Evolutionary conservation across 805 yeast genomes (phyloP).

Genomic region (Metschnikowia vanudenii): DNA sequence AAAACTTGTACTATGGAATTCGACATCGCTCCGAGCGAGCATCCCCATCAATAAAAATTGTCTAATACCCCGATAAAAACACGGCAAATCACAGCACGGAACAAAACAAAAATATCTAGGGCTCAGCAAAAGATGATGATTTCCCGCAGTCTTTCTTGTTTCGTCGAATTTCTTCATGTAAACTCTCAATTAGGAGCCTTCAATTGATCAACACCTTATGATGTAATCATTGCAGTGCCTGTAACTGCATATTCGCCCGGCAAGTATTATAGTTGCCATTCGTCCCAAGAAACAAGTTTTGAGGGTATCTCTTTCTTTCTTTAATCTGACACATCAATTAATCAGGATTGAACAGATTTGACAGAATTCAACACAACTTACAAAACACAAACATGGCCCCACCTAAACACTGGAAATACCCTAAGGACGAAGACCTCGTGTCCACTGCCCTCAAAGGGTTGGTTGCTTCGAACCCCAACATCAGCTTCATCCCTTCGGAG

Average conservation of each 20-base stretch:
- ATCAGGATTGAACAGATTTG: not conserved
- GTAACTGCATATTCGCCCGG: conserved; percentile 12
- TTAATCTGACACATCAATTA: not conserved
- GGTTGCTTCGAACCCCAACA: conserved; percentile 52
- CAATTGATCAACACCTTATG: not conserved
- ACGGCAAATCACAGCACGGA: too few relatives aligned
- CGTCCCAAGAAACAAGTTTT: not conserved
- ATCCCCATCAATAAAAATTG: too few relatives aligned
- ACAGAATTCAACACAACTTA: too few relatives aligned
- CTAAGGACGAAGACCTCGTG: conserved; percentile 43
- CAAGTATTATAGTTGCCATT: conserved; percentile 1
- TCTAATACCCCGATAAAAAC: too few relatives aligned
- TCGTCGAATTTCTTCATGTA: too few relatives aligned
- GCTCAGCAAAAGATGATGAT: too few relatives aligned
- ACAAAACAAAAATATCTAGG: too few relatives aligned
- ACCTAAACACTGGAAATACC: conserved; percentile 51
- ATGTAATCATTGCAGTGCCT: conserved; percentile 1
- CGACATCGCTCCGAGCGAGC: too few relatives aligned
- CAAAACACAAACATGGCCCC: conserved; percentile 9
- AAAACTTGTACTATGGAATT: too few relatives aligned
- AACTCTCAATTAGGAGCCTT: too few relatives aligned
- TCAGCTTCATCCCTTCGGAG: conserved; percentile 54
- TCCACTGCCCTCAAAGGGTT: conserved; percentile 51
- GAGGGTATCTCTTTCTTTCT: not conserved
- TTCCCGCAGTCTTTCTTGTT: too few relatives aligned